Percentiles rank a stretch among this genome's conserved stretches.
Evolutionary conservation across 768 basidiomycete species (phyloP).

Genomic region (Asterophora parasitica): DNA sequence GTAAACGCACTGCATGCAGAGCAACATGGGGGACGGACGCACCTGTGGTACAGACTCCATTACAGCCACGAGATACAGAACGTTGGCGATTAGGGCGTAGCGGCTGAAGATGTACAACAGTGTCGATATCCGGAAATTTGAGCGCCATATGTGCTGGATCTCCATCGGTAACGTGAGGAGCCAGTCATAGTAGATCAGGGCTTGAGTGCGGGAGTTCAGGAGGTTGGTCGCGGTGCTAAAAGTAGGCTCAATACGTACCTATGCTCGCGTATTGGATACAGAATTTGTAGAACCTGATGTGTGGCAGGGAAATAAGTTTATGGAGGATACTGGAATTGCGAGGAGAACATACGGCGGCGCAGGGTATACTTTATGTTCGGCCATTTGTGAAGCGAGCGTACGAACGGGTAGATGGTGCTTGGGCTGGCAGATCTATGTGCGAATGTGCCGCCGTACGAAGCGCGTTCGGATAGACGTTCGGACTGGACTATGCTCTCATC

Average conservation of each 20-base stretch:
- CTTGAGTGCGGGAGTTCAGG: not conserved
- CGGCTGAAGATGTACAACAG: conserved; percentile 23
- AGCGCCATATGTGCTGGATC: conserved; percentile 22
- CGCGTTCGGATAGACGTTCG: too few species aligned
- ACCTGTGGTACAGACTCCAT: conserved; percentile 13
- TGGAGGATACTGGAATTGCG: too few species aligned
- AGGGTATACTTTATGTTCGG: too few species aligned
- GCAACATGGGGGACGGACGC: not conserved
- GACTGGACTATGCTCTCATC: too few species aligned
- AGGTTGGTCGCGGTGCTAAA: not conserved
- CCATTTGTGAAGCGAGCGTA: too few species aligned
- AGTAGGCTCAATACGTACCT: not conserved
- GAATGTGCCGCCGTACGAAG: too few species aligned
- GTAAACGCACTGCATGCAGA: not conserved
- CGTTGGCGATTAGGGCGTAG: conserved; percentile 23
- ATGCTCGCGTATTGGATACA: conserved; percentile 11
- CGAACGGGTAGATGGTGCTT: too few species aligned
- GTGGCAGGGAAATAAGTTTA: too few species aligned
- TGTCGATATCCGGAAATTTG: conserved; percentile 18
- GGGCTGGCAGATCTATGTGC: too few species aligned
- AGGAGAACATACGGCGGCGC: not conserved
- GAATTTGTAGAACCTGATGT: conserved; percentile 4
- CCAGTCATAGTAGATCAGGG: conserved; percentile 19
- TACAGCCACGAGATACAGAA: conserved; percentile 23
- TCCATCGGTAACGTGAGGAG: conserved; percentile 22